These are phyloP conservation scores for Coprinellus aureogranulatus DNA, from an alignment of 768 basidiomycete genomes.

Conservation along the genomic window DNA sequence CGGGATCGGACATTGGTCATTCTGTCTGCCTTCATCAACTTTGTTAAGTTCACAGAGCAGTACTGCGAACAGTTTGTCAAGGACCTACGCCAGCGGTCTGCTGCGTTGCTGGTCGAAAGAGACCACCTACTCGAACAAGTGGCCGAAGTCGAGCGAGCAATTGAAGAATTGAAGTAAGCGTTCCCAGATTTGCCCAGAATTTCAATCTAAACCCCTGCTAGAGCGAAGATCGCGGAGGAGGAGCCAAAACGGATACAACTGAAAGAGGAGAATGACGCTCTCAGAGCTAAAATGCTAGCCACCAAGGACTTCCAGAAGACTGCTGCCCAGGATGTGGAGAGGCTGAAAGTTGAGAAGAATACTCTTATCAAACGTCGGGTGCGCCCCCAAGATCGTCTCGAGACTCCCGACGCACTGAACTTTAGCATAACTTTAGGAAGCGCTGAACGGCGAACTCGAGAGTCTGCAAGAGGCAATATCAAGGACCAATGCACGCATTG, in stretches of 20 bases:
- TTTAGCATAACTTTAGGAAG: slow-evolving; percentile 42
- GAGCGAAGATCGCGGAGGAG: slow-evolving; percentile 63
- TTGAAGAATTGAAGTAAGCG: slow-evolving; percentile 56
- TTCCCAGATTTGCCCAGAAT: background rate
- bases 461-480: slow-evolving; percentile 58
- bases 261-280: slow-evolving; percentile 54
- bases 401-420: slow-evolving; percentile 1
- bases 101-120: slow-evolving; percentile 58
- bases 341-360: slow-evolving; percentile 70
- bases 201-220: slow-evolving; percentile 22
- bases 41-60: slow-evolving; percentile 85
- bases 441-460: slow-evolving; percentile 57
- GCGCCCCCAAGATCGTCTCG: slow-evolving; percentile 11
- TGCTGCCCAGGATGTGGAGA: slow-evolving; percentile 64
- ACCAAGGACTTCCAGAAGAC: slow-evolving; percentile 64
- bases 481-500: slow-evolving; percentile 71
- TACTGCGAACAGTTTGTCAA: slow-evolving; percentile 58
- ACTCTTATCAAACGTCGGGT: slow-evolving; percentile 64
- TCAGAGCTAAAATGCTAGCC: slow-evolving; percentile 65
- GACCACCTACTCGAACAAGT: slow-evolving; percentile 52
- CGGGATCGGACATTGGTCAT: slow-evolving; percentile 69
- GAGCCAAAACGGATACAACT: slow-evolving; percentile 66
- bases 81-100: slow-evolving; percentile 59
- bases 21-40: slow-evolving; percentile 89
- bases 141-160: slow-evolving; percentile 47